Evolutionary conservation across 2,329 filamentous ascomycete species (phyloP), one percentile per base, ranked within the genome.

Genomic region (Cladophialophora exuberans): DNA sequence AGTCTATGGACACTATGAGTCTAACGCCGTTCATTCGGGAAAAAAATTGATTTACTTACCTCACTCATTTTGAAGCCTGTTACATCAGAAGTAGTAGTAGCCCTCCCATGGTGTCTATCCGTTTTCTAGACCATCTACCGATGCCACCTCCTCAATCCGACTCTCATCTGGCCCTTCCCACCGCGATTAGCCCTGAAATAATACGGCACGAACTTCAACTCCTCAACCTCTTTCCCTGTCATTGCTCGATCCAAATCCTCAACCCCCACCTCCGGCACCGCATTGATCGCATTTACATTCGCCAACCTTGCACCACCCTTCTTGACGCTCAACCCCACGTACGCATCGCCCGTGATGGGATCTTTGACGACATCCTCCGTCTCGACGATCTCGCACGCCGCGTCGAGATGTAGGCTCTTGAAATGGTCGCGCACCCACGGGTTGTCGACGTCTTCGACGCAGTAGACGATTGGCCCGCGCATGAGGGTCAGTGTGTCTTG

Each of bases 381-480:
- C 23, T 60, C 54, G 2, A 28, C 23, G 3, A 60, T 31, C 6
- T 7, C n/a, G 36, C 52, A 59, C 2, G 3, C 22, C 6, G 53
- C 23, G 26, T 57, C 51, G 62, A 66, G 6, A 57, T 57, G 13
- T 49, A 59, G 26, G 54, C 52, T 70, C 61, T 77, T 81, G 71
- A 83, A 83, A 65, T 84, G 81, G 60, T 83, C 75, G 1, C 70
- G 62, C 46, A 80, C 81, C 79, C 79, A 83, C 0, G 68, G 30
- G 53, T 85, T 83, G 61, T 85, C 82, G 5, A 73, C 63, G 52
- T 85, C 83, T 63, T 86, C 83, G 3, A 80, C 74, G 54, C 82
- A 86, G 66, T 85, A 86, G 4, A 85, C 70, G 4, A 86, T 64
- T 0, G 83, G 83, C 0, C 83, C 83, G 3, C 82, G 74, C 2